Base-by-base conservation (phyloP, 768 basidiomycete species). In the Lactifluus hygrophoroides region DNA sequence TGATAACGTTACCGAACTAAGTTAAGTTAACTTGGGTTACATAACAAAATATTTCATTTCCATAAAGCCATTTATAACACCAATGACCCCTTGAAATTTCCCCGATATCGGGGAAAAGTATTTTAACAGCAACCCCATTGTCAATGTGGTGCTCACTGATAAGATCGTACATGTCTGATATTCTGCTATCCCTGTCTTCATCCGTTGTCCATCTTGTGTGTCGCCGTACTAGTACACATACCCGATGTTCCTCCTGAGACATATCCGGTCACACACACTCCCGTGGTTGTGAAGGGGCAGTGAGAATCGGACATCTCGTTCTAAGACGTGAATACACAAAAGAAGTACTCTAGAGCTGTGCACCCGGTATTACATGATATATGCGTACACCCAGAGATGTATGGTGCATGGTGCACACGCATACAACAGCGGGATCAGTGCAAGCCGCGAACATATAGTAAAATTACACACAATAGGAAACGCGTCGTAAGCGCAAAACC, bases 341-440 rank as follows among this genome's bases (percentile, higher is more conserved):
- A 19, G 25, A 38, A 37, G 19, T 11, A 43, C 17, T 56, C 55
- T 50, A 56, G 16, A 28, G 30, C 45, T 30, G 13, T 32, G 38
- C 55, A 56, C 47, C 30, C 28, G 27, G 28, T 38, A 56, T 56
- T 54, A 56, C 37, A 49, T 11, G 30, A 17, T 43, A 56, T 38
- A 28, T 14, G 37, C 21, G 13, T 25, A 10, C 45, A 25, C 37
- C 9, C 54, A 27, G 45, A 6, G 21, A 5, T n/a, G n/a, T n/a
- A n/a, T n/a, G n/a, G 17, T 28, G 19, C 35, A 40, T 40, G 30
- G 8, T 17, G 25, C 48, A 27, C 32, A 35, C 40, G 32, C 38
- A 32, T 44, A 51, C 40, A 51, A 48, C 55, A 5, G 16, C 40
- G 42, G 40, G 48, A 42, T 57, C 8, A 32, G 42, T 32, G 56